Conservation (phyloP, 164 flowering plant species). For the Annona squamosa region DNA sequence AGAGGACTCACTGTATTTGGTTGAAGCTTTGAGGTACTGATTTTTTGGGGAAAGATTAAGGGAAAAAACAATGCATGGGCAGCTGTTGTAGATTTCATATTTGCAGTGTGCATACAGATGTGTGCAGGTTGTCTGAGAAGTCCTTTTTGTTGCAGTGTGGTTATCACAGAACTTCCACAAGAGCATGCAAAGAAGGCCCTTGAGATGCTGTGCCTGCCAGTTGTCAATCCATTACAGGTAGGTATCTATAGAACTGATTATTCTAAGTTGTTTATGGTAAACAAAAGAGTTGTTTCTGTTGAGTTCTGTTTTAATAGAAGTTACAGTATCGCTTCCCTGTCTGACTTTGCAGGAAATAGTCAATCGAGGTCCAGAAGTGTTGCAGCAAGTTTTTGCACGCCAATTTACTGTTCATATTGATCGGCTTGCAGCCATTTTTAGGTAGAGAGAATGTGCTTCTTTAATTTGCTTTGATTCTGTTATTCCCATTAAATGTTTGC, state of each 20-base stretch:
- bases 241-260: constrained; percentile 1
- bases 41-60: neutral
- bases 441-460: constrained; percentile 31
- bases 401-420: constrained; percentile 91
- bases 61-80: neutral
- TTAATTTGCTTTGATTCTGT: neutral
- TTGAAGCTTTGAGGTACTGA: constrained; percentile 88
- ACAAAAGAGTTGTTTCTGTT: neutral
- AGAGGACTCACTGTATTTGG: constrained; percentile 85
- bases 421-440: constrained; percentile 80
- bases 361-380: constrained; percentile 60
- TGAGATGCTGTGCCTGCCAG: constrained; percentile 81
- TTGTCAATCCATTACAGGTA: constrained; percentile 83
- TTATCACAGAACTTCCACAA: constrained; percentile 88
- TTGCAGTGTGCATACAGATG: neutral
- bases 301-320: neutral
- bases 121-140: neutral
- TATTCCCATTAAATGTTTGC: neutral
- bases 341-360: constrained; percentile 54
- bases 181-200: constrained; percentile 83
- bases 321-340: constrained; percentile 1
- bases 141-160: constrained; percentile 52
- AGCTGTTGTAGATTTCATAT: neutral
- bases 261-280: neutral
- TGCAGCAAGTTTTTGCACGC: constrained; percentile 69